Evolutionary conservation across 1,284 basidiomycete genomes (phyloP).

Genomic region (Ceratorhiza oryzae-sativae): DNA sequence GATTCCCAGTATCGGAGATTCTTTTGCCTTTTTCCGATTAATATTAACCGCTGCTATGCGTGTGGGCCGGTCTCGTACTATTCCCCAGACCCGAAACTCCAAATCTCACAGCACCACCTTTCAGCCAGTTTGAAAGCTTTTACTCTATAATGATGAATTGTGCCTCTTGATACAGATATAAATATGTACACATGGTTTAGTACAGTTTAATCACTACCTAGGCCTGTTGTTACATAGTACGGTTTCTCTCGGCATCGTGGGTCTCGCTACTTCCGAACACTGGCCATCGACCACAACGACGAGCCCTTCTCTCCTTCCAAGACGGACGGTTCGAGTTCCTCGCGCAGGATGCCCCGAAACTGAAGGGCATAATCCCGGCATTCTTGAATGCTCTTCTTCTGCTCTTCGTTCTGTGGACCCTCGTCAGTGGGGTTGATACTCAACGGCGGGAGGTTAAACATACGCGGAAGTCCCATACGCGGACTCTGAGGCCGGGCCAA

Average conservation of each 20-base stretch:
- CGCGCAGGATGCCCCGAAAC: slow-evolving; percentile 25
- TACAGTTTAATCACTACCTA: no score
- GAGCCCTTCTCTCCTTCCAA: slow-evolving; percentile 26
- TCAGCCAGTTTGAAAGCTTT: no score
- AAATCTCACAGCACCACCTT: no score
- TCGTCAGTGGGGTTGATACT: not conserved
- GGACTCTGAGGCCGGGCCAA: slow-evolving; percentile 10
- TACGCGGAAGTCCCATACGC: slow-evolving; percentile 17
- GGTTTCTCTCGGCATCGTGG: not conserved
- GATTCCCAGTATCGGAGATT: slow-evolving; percentile 40
- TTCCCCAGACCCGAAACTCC: no score
- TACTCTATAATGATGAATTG: no score
- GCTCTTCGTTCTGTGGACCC: slow-evolving; percentile 3
- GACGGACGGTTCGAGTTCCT: slow-evolving; percentile 20
- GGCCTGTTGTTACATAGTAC: not conserved
- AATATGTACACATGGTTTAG: no score
- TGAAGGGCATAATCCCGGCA: slow-evolving; percentile 24
- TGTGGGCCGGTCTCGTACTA: no score
- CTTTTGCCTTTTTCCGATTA: no score
- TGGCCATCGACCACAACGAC: slow-evolving; percentile 30
- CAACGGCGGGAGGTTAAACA: not conserved
- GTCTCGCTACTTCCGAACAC: not conserved
- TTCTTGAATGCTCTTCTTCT: slow-evolving; percentile 28
- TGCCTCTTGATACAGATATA: no score
- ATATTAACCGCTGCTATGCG: no score